Evolutionary conservation across 176 grass and related monocot species (phyloP).

Genomic region (Carex kokanica): DNA sequence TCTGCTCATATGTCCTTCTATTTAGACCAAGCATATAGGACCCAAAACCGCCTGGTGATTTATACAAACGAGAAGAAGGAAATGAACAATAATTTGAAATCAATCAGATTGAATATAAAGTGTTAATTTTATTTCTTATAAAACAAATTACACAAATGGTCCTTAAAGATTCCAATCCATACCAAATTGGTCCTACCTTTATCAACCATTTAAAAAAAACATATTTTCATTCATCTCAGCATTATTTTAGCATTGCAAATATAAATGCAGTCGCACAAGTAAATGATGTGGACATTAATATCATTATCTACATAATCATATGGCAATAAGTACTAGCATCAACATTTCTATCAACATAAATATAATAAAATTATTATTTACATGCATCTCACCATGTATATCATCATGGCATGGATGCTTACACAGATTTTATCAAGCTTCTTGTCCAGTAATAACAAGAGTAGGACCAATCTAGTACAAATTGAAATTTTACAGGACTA

Average conservation of each 20-base stretch:
- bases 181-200: not conserved
- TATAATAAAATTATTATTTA: not conserved
- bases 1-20: constrained; percentile 78
- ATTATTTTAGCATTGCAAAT: not conserved
- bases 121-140: not conserved
- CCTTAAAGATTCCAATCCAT: not conserved
- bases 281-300: not conserved
- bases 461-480: not conserved
- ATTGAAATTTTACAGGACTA: not conserved
- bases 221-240: not conserved
- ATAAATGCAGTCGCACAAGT: not conserved
- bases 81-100: not conserved
- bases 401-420: not conserved
- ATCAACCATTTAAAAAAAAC: not conserved
- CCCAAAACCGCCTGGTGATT: constrained; percentile 66
- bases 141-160: not conserved
- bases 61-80: not conserved
- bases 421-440: not conserved
- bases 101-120: not conserved
- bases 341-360: not conserved
- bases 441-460: not conserved
- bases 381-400: not conserved
- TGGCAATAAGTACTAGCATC: not conserved
- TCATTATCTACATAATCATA: not conserved
- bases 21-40: constrained; percentile 80